phyloP scores from a whole-genome alignment of 1,284 basidiomycete genomes.

The Vanrija pseudolonga region DNA sequence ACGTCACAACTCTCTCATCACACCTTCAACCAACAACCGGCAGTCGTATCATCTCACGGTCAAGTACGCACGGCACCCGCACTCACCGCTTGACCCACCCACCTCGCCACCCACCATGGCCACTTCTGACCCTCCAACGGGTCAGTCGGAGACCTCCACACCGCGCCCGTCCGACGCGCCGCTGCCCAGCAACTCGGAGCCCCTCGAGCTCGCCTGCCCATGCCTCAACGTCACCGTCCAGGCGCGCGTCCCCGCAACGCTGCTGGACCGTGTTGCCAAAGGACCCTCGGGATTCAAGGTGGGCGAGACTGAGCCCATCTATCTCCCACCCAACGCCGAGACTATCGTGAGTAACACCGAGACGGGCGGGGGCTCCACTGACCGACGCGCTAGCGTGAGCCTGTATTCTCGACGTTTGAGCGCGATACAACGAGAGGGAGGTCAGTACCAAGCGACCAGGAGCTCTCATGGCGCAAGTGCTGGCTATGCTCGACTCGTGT shows the following conservation, averaged over 20 bases:
- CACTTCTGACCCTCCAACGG: neutral
- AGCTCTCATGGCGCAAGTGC: slow-evolving; percentile 32
- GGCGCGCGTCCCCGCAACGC: slow-evolving; percentile 12
- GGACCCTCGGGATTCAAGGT: slow-evolving; percentile 1
- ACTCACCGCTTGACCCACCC: too few relatives aligned
- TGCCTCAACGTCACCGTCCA: slow-evolving; percentile 35
- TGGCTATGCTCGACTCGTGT: slow-evolving; percentile 31
- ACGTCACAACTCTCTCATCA: neutral
- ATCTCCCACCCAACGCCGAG: slow-evolving; percentile 16
- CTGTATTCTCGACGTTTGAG: too few relatives aligned
- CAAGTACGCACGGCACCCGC: too few relatives aligned
- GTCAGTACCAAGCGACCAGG: slow-evolving; percentile 4
- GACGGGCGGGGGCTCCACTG: neutral
- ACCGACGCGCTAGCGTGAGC: neutral
- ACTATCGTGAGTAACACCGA: slow-evolving; percentile 11
- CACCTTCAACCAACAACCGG: neutral
- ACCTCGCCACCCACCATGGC: neutral
- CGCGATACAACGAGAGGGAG: neutral
- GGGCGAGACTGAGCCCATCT: slow-evolving; percentile 11
- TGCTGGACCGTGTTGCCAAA: neutral
- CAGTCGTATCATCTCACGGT: neutral
- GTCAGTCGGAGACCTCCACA: neutral
- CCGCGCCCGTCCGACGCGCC: slow-evolving; percentile 3
- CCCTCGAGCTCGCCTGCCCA: slow-evolving; percentile 28
- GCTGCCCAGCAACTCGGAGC: slow-evolving; percentile 19